Percentiles rank a stretch among this genome's conserved stretches.
These are phyloP conservation scores for Petunia hybrid DNA, from an alignment of 305 asterid species.

Conservation along the genomic window DNA sequence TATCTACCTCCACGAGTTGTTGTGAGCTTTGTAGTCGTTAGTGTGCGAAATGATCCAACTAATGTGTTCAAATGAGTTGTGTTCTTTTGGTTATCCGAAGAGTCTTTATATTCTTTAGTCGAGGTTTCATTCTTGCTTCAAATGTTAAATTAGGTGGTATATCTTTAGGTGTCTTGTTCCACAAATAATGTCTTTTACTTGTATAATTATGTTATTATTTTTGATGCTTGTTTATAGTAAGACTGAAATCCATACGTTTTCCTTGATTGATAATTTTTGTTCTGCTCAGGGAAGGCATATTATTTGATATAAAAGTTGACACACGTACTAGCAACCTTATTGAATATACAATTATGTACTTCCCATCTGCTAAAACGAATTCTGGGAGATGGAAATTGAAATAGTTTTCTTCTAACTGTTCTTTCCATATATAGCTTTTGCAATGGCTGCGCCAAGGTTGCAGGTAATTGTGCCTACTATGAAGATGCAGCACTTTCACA, in stretches of 20 bases:
- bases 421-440: neutral
- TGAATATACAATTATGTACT: neutral
- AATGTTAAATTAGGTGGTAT: slow-evolving; percentile 8
- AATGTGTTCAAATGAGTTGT: slow-evolving; percentile 13
- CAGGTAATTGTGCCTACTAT: neutral
- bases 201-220: neutral
- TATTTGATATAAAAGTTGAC: neutral
- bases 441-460: neutral
- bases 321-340: neutral
- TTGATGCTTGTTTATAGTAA: slow-evolving; percentile 11
- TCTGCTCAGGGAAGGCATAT: neutral
- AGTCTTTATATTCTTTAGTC: neutral
- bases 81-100: neutral
- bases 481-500: slow-evolving; percentile 27
- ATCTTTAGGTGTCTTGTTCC: neutral
- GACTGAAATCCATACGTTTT: neutral
- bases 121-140: neutral
- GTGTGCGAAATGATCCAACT: slow-evolving; percentile 27
- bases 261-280: neutral
- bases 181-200: neutral
- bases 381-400: slow-evolving; percentile 1
- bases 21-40: slow-evolving; percentile 22
- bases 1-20: slow-evolving; percentile 22
- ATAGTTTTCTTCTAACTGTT: neutral
- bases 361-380: neutral